Conservation (phyloP, 495 filamentous ascomycete genomes). For the Aspergillus conjunctus region DNA sequence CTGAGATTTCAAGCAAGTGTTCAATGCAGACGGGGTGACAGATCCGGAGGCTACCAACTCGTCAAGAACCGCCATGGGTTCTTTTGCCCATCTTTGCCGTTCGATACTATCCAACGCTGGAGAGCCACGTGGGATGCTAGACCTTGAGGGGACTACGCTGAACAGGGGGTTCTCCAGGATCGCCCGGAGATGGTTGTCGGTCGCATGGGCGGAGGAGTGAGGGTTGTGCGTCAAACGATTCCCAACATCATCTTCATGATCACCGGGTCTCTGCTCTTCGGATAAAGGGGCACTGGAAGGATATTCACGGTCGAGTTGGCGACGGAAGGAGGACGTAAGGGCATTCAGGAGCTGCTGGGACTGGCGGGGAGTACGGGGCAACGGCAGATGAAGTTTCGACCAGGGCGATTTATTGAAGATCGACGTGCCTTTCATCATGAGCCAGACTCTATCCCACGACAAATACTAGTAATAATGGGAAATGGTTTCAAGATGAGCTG, state of each 20-base stretch:
- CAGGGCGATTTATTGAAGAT: slow-evolving; percentile 48
- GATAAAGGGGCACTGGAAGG: slow-evolving; percentile 41
- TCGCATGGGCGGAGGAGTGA: slow-evolving; percentile 38
- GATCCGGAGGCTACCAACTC: slow-evolving; percentile 44
- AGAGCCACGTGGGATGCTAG: slow-evolving; percentile 15
- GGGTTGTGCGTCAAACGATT: slow-evolving; percentile 21
- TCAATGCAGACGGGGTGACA: slow-evolving; percentile 25
- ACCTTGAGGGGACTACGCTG: slow-evolving; percentile 36
- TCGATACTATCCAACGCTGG: slow-evolving; percentile 15
- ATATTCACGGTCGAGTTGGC: slow-evolving; percentile 69
- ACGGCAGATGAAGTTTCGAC: slow-evolving; percentile 69
- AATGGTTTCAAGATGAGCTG: neutral
- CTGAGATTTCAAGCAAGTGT: slow-evolving; percentile 39
- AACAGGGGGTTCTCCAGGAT: slow-evolving; percentile 74
- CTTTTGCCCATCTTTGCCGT: slow-evolving; percentile 28
- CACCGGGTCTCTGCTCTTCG: slow-evolving; percentile 18
- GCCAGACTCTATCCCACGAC: neutral
- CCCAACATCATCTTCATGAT: slow-evolving; percentile 13
- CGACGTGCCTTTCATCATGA: slow-evolving; percentile 47
- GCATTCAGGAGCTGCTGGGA: slow-evolving; percentile 67
- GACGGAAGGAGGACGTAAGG: slow-evolving; percentile 76
- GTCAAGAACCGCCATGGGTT: slow-evolving; percentile 47
- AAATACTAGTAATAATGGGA: neutral
- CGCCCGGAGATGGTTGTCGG: slow-evolving; percentile 60
- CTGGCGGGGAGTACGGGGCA: slow-evolving; percentile 64